Percentiles rank a stretch among this genome's conserved stretches.
Conservation (phyloP, 2,329 filamentous ascomycete species). For the Monilinia vaccinii-corymbosi region DNA sequence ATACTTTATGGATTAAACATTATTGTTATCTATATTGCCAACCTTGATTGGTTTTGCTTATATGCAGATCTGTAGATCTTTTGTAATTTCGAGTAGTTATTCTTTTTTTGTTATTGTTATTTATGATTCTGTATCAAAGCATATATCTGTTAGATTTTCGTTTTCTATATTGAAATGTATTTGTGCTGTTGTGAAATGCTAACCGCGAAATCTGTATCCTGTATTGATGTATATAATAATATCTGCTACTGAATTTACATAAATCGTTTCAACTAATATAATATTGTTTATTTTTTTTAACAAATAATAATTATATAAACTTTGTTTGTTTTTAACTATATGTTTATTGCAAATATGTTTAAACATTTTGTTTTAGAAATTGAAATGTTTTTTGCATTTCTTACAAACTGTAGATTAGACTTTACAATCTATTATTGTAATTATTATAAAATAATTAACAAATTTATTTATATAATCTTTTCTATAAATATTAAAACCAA, state of each 20-base stretch:
- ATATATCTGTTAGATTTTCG: neutral
- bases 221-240: neutral
- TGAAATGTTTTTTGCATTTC: neutral
- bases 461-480: neutral
- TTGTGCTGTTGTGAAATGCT: neutral
- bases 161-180: neutral
- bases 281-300: neutral
- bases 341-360: neutral
- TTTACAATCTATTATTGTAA: neutral
- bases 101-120: neutral
- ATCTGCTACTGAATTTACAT: neutral
- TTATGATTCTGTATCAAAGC: neutral
- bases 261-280: neutral
- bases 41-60: too few species aligned
- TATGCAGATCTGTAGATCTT: too few species aligned
- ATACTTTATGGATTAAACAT: too few species aligned
- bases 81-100: too few species aligned
- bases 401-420: neutral
- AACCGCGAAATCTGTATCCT: neutral
- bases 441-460: neutral
- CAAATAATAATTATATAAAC: neutral
- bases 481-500: accelerated
- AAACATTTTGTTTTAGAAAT: neutral
- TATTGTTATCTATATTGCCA: too few species aligned
- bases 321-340: neutral